Evolutionary conservation across 495 filamentous ascomycete genomes (phyloP).

Genomic region (Penicillium samsonianum): DNA sequence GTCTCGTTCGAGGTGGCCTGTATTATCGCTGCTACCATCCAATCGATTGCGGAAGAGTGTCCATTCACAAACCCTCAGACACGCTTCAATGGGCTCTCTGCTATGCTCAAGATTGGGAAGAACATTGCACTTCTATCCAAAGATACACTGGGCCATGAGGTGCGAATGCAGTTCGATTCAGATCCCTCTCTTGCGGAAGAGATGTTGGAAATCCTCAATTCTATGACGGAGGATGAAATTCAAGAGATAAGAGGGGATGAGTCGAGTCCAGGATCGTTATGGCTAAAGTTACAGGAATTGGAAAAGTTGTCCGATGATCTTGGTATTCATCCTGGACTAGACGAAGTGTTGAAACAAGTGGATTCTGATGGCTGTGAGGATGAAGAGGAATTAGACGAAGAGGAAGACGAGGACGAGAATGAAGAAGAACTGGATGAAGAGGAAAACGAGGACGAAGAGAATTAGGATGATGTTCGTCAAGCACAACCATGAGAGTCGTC

Average conservation of each 20-base stretch:
- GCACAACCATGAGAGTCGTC: not conserved
- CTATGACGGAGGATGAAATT: constrained; percentile 16
- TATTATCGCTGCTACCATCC: too few species aligned
- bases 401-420: not conserved
- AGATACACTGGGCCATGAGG: constrained; percentile 18
- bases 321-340: constrained; percentile 13
- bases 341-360: constrained; percentile 6
- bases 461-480: not conserved
- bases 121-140: constrained; percentile 14
- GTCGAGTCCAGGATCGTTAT: not conserved
- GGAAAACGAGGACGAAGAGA: not conserved
- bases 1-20: constrained; percentile 4
- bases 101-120: constrained; percentile 26
- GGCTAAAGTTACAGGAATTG: constrained; percentile 20
- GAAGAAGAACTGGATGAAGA: not conserved
- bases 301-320: constrained; percentile 1
- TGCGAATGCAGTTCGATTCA: constrained; percentile 17
- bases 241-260: constrained; percentile 1
- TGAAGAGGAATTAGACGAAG: not conserved
- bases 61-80: constrained; percentile 9
- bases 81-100: constrained; percentile 21
- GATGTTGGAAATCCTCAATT: constrained; percentile 18
- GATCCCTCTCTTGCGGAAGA: constrained; percentile 15
- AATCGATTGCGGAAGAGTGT: constrained; percentile 13
- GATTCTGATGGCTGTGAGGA: not conserved